Base-by-base conservation (phyloP, 2,329 filamentous ascomycete species). In the Beauveria sp. region DNA sequence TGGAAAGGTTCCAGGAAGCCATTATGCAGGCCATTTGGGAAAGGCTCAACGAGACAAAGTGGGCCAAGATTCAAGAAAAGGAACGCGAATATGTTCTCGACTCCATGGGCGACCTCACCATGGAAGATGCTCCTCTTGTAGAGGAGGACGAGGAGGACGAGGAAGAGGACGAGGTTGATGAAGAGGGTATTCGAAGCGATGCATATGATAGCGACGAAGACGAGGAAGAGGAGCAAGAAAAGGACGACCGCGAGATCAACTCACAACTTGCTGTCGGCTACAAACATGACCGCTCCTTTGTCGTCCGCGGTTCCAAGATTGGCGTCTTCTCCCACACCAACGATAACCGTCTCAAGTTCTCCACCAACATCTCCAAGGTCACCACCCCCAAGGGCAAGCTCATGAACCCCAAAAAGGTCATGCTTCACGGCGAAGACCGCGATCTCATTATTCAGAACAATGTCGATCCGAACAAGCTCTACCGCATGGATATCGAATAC, bases 11-110 rank as follows among this genome's bases (percentile, higher is more conserved):
- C 73, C 95, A 99, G 72, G 88, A 96, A 69, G 95, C 92, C 46
- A 81, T 98, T 40, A 95, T 99, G 87, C 91, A 95, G 71, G 93
- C 93, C 7, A 82, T 99, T 3, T 99, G 95, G 95, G 95, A 99
- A 74, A 92, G 96, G 74, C 76, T 96, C 65, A 97, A 99, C 70
- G 86, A 97, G 77, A 85, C 88, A 64, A 98, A 97, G 74, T 99
- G 95, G 95, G 82, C 81, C 62, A 98, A 96, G 77, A 86, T 90
- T 58, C 96, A 97, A 76, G 91, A 96, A 53, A 87, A 90, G 65
- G 95, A 99, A 61, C 88, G 89, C 4, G 93, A 98, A 65, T 99
- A 99, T 70, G 91, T 99, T 8, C 80, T 96, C 22, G 93, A 98
- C 70, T 91, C 95, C 1, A 98, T 99, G 78, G 91, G 95, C 65